Evolutionary conservation across 2,329 filamentous ascomycete species (phyloP).

Genomic region (Botrytis galanthina): DNA sequence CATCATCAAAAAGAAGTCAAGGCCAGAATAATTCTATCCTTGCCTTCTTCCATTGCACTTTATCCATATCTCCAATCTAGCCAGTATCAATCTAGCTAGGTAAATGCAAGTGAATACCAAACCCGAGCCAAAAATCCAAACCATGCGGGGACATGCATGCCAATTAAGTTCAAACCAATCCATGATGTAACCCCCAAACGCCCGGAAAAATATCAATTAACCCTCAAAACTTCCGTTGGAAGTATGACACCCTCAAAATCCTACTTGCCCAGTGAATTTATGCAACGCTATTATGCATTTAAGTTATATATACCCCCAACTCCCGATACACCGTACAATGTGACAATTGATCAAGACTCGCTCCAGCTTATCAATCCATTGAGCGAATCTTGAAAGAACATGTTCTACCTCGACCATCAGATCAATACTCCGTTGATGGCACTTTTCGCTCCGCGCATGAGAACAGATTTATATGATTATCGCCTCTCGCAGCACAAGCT

Average conservation of each 20-base stretch:
- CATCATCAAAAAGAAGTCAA: background rate
- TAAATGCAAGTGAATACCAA: constrained; percentile 6
- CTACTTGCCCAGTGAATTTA: background rate
- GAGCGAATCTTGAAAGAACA: background rate
- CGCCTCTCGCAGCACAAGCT: constrained; percentile 80
- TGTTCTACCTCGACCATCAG: background rate
- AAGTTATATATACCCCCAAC: background rate
- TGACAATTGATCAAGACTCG: constrained; percentile 17
- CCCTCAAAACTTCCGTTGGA: background rate
- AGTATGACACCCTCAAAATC: background rate
- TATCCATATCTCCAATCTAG: constrained; percentile 3
- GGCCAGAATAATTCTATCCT: background rate
- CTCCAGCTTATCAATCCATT: background rate
- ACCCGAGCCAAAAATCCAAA: background rate
- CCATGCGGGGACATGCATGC: constrained; percentile 4
- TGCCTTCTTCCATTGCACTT: background rate
- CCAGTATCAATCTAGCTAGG: constrained; percentile 7
- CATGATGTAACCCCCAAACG: background rate
- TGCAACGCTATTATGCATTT: constrained; percentile 5
- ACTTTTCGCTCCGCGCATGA: constrained; percentile 55
- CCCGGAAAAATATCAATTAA: background rate
- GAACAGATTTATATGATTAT: constrained; percentile 88
- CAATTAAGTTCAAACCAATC: constrained; percentile 8
- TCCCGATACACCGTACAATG: constrained; percentile 20
- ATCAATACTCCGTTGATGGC: constrained; percentile 18